Conservation (phyloP, 805 yeast genomes). For the Candida loeiensis region DNA sequence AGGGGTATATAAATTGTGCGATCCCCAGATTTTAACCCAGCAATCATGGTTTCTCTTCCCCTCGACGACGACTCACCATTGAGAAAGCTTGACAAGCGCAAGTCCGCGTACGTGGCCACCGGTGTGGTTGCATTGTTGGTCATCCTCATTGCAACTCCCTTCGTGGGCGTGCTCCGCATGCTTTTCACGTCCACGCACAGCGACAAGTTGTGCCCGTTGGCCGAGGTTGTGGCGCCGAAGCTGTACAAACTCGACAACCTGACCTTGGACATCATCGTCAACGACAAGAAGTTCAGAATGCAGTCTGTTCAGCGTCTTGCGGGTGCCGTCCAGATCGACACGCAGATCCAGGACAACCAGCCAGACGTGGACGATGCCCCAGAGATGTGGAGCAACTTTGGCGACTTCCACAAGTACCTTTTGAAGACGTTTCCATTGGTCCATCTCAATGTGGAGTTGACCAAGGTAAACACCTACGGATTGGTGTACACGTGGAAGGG, state of each 20-base stretch:
- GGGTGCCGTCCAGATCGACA: slow-evolving; percentile 62
- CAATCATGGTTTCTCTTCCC: slow-evolving; percentile 13
- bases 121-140: slow-evolving; percentile 15
- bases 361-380: slow-evolving; percentile 51
- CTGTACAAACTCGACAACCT: slow-evolving; percentile 31
- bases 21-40: slow-evolving; percentile 8
- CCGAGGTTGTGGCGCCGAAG: slow-evolving; percentile 20
- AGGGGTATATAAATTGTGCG: too few relatives aligned
- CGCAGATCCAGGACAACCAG: slow-evolving; percentile 55
- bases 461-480: slow-evolving; percentile 58
- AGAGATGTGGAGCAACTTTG: slow-evolving; percentile 41
- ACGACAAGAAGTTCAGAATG: slow-evolving; percentile 23
- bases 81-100: slow-evolving; percentile 6
- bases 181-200: slow-evolving; percentile 14
- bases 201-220: slow-evolving; percentile 22
- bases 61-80: slow-evolving; percentile 9
- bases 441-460: slow-evolving; percentile 46
- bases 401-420: slow-evolving; percentile 50
- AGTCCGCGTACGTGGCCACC: slow-evolving; percentile 2
- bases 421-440: slow-evolving; percentile 52
- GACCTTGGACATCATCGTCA: slow-evolving; percentile 26
- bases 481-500: slow-evolving; percentile 66
- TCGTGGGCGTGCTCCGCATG: slow-evolving; percentile 18
- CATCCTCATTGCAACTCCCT: slow-evolving; percentile 15
- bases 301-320: slow-evolving; percentile 43